Evolutionary conservation across 2,329 filamentous ascomycete genomes (phyloP).

Genomic region (Talaromyces funiculosus): DNA sequence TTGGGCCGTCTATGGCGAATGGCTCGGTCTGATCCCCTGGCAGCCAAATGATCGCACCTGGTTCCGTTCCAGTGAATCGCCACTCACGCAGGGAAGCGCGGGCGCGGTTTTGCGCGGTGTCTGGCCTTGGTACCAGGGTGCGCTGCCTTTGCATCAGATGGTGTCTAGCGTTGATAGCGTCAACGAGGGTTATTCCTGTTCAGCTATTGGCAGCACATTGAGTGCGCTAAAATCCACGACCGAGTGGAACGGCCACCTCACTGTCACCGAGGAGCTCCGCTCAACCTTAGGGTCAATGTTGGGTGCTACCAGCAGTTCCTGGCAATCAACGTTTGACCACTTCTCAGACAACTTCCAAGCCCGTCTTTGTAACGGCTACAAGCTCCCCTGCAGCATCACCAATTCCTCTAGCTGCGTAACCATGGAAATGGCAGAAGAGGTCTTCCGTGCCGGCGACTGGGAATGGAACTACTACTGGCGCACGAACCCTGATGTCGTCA

Average conservation of each 20-base stretch:
- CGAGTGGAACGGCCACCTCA: constrained; percentile 33
- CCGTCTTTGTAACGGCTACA: constrained; percentile 37
- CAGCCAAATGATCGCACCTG: constrained; percentile 27
- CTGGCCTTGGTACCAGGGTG: constrained; percentile 28
- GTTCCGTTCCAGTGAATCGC: constrained; percentile 34
- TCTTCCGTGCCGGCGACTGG: constrained; percentile 39
- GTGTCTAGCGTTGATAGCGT: constrained; percentile 32
- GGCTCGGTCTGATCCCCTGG: constrained; percentile 28
- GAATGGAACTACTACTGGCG: constrained; percentile 41
- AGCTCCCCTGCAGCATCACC: constrained; percentile 27
- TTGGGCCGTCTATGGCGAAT: constrained; percentile 27
- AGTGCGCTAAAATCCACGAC: constrained; percentile 23
- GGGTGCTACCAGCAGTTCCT: constrained; percentile 24
- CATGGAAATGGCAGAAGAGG: constrained; percentile 27
- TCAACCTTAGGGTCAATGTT: constrained; percentile 28
- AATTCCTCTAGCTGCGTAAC: constrained; percentile 29
- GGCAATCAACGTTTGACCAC: constrained; percentile 35
- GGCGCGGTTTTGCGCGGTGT: constrained; percentile 36
- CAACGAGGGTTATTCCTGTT: constrained; percentile 32
- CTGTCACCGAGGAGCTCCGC: constrained; percentile 27
- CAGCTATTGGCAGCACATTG: constrained; percentile 21
- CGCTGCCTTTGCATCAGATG: constrained; percentile 35
- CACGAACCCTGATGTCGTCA: constrained; percentile 26
- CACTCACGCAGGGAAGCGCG: constrained; percentile 33
- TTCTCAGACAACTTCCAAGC: constrained; percentile 39